These are phyloP conservation scores for Calocera viscosa DNA, from an alignment of 768 basidiomycete genomes.

Conservation along the genomic window DNA sequence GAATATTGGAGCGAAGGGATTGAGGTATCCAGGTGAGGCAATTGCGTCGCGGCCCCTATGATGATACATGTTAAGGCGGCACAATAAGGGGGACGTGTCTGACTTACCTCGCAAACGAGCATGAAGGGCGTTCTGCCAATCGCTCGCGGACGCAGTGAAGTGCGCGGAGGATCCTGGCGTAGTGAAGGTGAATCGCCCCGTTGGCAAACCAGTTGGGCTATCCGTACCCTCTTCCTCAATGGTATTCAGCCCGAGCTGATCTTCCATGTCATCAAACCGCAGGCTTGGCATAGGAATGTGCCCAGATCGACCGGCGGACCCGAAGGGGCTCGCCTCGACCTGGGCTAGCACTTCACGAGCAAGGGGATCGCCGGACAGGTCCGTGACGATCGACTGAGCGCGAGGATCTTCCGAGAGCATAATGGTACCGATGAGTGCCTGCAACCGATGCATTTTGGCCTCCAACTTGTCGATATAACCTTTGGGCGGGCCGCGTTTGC, in stretches of 20 bases:
- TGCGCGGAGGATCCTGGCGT: not conserved
- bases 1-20: not conserved
- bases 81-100: not conserved
- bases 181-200: not conserved
- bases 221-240: not conserved
- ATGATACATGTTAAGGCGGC: not conserved
- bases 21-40: not conserved
- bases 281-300: constrained; percentile 10
- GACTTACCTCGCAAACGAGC: not conserved
- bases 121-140: constrained; percentile 4
- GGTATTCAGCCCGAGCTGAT: constrained; percentile 1
- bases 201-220: not conserved
- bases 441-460: constrained; percentile 78
- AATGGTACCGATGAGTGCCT: constrained; percentile 75
- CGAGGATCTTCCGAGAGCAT: constrained; percentile 42
- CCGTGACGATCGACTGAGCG: constrained; percentile 32
- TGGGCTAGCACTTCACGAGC: constrained; percentile 69
- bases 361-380: constrained; percentile 53
- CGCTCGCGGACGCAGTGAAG: constrained; percentile 2
- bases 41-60: not conserved
- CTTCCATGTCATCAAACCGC: constrained; percentile 10
- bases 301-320: constrained; percentile 46
- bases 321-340: constrained; percentile 71
- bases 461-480: constrained; percentile 94
- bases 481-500: constrained; percentile 75